Conservation (phyloP, 306 rosid species). For the Luffa acutangula region DNA sequence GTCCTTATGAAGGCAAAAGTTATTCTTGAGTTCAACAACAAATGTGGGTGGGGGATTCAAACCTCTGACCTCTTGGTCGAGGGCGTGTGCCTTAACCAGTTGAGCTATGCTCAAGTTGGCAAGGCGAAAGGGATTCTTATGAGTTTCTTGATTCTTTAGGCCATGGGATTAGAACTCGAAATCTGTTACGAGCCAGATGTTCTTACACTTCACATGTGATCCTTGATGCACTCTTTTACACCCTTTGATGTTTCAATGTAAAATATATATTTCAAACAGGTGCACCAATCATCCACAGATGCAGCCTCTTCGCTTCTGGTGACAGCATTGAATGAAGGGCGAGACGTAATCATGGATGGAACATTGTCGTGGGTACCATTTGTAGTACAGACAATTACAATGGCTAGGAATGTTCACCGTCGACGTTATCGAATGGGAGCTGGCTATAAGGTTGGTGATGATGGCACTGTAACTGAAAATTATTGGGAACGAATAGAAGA, state of each 20-base stretch:
- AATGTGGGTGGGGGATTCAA: too few species aligned
- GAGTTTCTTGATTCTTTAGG: neutral
- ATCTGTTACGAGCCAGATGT: neutral
- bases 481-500: slow-evolving; percentile 72
- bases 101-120: too few species aligned
- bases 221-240: neutral
- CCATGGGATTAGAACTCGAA: neutral
- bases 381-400: slow-evolving; percentile 90
- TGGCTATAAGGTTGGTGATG: slow-evolving; percentile 51
- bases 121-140: neutral
- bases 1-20: neutral
- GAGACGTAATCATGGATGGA: slow-evolving; percentile 96
- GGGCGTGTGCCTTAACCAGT: too few species aligned
- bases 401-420: slow-evolving; percentile 91
- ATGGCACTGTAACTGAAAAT: slow-evolving; percentile 59
- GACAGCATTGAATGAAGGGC: slow-evolving; percentile 85
- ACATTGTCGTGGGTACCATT: slow-evolving; percentile 94
- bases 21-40: neutral
- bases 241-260: neutral
- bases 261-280: slow-evolving; percentile 31
- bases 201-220: neutral
- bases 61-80: too few species aligned
- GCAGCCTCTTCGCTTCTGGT: slow-evolving; percentile 94
- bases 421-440: slow-evolving; percentile 89
- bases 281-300: slow-evolving; percentile 92